Base-by-base conservation (phyloP, 805 yeast genomes). In the Saccharomycodes ludwigii region DNA sequence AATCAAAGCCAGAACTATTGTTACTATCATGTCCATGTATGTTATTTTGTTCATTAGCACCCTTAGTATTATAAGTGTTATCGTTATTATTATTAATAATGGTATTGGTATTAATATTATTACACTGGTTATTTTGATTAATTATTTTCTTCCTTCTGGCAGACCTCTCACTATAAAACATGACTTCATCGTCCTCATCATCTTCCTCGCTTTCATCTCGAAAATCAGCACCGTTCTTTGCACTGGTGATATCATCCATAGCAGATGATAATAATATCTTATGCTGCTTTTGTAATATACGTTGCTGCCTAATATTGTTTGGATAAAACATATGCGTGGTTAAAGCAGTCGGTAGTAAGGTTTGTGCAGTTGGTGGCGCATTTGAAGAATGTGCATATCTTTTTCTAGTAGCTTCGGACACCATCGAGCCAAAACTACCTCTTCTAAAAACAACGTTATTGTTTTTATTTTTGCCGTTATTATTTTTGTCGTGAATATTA, bases 301-400 rank as follows among this genome's bases (percentile, higher is more conserved):
- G 35, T 27, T 47, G 55, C 37, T 47, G 54, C 29, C 43, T 46
- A 9, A 50, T 41, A 35, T 48, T 47, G 36, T 72, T 71, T 4
- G 76, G 76, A 24, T 69, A 42, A 45, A 71, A 71, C 75, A 71
- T 71, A 44, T 71, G 77, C 2, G 77, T 71, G 4, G 74, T 60
- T 21, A 71, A 48, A 1, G 77, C 76, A 4, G 75, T 69, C n/a
- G 77, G 76, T 21, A 71, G 51, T 13, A 71, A 47, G 0, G 74
- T 70, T 1, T 71, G 56, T 1, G 76, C 76, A 2, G 76, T 66
- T 6, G 71, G 65, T n/a, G 77, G 77, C 1, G 76, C 76, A 42
- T 67, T 70, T 1, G 76, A 71, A 35, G 61, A 63, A 37, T 65
- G 69, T 21, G 40, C 40, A 41, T 50, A 54, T 14, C 50, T 44